These are phyloP conservation scores for Haematococcus sp. DNA, from an alignment of 139 green algal genomes.

Conservation along the genomic window DNA sequence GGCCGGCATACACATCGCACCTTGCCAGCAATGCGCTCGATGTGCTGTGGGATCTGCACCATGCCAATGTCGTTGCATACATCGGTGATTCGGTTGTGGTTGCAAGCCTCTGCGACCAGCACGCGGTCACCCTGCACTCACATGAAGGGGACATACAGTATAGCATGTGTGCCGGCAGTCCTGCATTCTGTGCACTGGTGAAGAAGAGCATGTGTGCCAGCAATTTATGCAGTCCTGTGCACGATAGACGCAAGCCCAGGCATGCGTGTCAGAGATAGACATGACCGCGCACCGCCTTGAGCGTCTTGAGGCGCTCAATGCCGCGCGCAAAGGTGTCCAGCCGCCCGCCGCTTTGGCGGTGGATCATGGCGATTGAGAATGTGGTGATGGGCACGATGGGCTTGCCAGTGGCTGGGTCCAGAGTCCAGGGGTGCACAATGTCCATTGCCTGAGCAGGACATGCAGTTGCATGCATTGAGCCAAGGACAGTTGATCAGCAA, in stretches of 20 bases:
- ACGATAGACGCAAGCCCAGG: background rate
- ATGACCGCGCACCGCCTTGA: slow-evolving; percentile 13
- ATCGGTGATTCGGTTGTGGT: slow-evolving; percentile 72
- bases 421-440: slow-evolving; percentile 66
- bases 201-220: background rate
- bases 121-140: slow-evolving; percentile 32
- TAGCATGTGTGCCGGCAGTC: background rate
- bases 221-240: too few species aligned
- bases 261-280: too few species aligned
- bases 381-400: slow-evolving; percentile 64
- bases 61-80: slow-evolving; percentile 67
- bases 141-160: background rate
- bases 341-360: slow-evolving; percentile 46
- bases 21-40: background rate
- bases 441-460: slow-evolving; percentile 49
- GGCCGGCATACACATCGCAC: too few species aligned
- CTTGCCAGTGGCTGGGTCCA: slow-evolving; percentile 22
- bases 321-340: slow-evolving; percentile 53
- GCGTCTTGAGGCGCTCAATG: slow-evolving; percentile 31
- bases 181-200: too few species aligned
- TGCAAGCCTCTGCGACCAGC: slow-evolving; percentile 66
- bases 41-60: slow-evolving; percentile 40
- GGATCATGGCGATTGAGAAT: slow-evolving; percentile 62
- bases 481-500: background rate
- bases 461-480: background rate